Conservation (phyloP, 2,329 filamentous ascomycete species). For the Fusarium camptoceras region DNA sequence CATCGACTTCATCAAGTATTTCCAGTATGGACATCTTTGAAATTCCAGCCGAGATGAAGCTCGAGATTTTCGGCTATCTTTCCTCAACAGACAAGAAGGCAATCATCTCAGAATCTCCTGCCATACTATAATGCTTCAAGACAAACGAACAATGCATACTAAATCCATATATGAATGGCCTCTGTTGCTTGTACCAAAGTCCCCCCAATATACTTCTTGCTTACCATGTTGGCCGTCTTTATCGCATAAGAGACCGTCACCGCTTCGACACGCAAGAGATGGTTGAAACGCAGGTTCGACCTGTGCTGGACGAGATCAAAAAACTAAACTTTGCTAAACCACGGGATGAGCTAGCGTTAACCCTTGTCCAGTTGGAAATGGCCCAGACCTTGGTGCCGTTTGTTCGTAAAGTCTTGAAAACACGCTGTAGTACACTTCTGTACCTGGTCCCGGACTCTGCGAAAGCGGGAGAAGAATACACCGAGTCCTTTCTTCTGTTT, state of each 20-base stretch:
- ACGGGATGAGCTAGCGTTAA: not conserved
- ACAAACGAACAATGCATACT: not conserved
- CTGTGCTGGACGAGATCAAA: not conserved
- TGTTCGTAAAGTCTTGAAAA: not conserved
- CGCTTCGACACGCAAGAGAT: not conserved
- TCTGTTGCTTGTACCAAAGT: not conserved
- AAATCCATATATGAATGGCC: not conserved
- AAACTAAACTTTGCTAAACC: not conserved
- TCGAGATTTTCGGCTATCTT: not conserved
- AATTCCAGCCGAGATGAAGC: not conserved
- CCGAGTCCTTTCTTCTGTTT: not conserved
- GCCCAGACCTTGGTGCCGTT: not conserved
- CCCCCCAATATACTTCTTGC: not conserved
- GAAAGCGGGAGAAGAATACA: not conserved
- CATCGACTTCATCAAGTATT: not conserved
- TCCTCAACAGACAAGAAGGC: not conserved
- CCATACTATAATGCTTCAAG: not conserved
- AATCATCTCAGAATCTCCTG: not conserved
- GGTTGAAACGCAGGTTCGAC: not conserved
- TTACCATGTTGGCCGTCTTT: not conserved
- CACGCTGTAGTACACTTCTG: no score
- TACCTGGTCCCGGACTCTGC: rapidly evolving
- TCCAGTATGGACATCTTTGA: not conserved
- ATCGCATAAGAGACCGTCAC: not conserved
- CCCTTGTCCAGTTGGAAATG: not conserved